A percentile compares a stretch with the other conserved stretches of the same genome.
These are phyloP conservation scores for Bimuria novae-zelandiae DNA, from an alignment of 2,329 filamentous ascomycete species.

Conservation along the genomic window DNA sequence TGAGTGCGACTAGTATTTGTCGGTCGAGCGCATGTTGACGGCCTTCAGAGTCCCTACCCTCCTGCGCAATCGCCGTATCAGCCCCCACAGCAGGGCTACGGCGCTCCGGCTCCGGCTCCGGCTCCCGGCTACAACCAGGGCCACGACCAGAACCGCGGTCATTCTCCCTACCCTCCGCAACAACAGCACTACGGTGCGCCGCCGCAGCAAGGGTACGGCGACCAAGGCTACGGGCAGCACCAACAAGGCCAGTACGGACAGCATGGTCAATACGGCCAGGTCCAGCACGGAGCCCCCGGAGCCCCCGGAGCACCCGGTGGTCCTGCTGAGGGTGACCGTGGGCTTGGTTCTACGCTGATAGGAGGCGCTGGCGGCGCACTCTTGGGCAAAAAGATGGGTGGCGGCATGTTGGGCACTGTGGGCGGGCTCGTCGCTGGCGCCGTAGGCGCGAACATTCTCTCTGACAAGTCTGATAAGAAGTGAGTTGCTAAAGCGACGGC, in stretches of 20 bases:
- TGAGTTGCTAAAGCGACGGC: conserved; percentile 1
- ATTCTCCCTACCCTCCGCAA: conserved; percentile 41
- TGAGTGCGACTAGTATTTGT: conserved; percentile 12
- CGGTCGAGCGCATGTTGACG: background rate
- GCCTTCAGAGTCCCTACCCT: conserved; percentile 32
- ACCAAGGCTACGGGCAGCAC: conserved; percentile 41
- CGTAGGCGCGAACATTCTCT: conserved; percentile 59
- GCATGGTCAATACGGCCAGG: conserved; percentile 47
- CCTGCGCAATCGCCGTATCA: conserved; percentile 37
- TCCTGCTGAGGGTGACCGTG: conserved; percentile 56
- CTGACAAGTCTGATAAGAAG: conserved; percentile 51
- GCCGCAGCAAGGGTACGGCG: conserved; percentile 31
- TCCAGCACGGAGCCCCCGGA: conserved; percentile 29
- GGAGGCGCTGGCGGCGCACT: conserved; percentile 61
- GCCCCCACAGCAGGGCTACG: conserved; percentile 34
- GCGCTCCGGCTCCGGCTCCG: conserved; percentile 33
- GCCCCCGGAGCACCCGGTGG: conserved; percentile 34
- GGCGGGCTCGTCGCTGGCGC: conserved; percentile 59
- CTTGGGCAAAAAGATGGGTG: conserved; percentile 59
- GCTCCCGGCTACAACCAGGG: conserved; percentile 36
- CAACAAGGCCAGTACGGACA: conserved; percentile 11
- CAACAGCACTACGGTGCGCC: conserved; percentile 25
- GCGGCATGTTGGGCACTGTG: conserved; percentile 57
- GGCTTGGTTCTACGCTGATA: conserved; percentile 59
- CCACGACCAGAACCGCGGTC: conserved; percentile 42